Evolutionary conservation across 1,284 basidiomycete genomes (phyloP).

Genomic region (Sanghuangporus weigelae): DNA sequence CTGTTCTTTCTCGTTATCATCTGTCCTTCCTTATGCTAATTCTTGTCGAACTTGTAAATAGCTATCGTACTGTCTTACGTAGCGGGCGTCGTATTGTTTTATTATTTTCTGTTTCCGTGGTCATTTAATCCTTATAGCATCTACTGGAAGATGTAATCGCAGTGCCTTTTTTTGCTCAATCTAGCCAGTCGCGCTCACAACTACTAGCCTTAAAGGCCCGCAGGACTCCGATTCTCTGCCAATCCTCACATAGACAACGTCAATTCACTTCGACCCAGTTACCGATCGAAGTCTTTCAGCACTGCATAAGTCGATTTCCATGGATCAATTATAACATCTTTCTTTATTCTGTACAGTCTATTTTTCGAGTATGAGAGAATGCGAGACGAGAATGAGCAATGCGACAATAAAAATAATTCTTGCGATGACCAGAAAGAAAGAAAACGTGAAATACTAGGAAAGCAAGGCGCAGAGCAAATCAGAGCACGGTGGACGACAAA

Average conservation of each 20-base stretch:
- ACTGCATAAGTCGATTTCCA: no score
- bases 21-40: background rate
- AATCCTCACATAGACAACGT: no score
- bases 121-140: conserved; percentile 7
- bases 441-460: background rate
- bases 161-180: background rate
- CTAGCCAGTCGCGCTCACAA: background rate
- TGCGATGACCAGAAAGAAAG: background rate
- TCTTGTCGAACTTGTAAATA: conserved; percentile 21
- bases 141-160: background rate
- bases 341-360: background rate
- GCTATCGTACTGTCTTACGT: conserved; percentile 43
- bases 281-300: no score
- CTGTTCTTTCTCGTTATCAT: conserved; percentile 18
- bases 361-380: background rate
- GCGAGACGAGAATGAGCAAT: background rate
- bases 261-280: no score
- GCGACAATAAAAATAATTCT: background rate
- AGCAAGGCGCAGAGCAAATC: background rate
- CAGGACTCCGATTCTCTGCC: background rate
- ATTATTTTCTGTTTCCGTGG: conserved; percentile 28
- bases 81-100: conserved; percentile 44
- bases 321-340: background rate
- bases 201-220: background rate
- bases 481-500: background rate